Evolutionary conservation across 129 eudicot genomes (phyloP).

Genomic region (Glebionis coronaria): DNA sequence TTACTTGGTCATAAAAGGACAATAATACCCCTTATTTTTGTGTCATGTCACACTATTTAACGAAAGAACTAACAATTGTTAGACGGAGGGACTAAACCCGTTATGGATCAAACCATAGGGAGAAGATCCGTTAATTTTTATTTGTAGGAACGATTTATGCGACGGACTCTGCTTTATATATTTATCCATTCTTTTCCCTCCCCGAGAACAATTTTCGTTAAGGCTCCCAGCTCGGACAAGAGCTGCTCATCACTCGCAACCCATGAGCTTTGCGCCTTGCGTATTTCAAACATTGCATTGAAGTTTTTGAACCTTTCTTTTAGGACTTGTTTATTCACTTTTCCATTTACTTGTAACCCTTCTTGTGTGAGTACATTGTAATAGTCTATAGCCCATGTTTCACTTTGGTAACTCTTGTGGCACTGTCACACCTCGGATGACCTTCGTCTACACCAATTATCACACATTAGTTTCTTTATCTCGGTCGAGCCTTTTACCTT

Average conservation of each 20-base stretch:
- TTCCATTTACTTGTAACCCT: constrained; percentile 54
- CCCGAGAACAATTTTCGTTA: too few relatives aligned
- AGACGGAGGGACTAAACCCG: too few relatives aligned
- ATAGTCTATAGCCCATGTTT: constrained; percentile 65
- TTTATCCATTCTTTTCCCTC: too few relatives aligned
- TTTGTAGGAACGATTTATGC: too few relatives aligned
- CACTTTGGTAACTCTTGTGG: constrained; percentile 91
- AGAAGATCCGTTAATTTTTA: too few relatives aligned
- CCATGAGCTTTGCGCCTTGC: constrained; percentile 72
- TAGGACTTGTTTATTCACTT: constrained; percentile 43
- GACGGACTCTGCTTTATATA: too few relatives aligned
- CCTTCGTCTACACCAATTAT: constrained; percentile 58
- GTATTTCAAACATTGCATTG: constrained; percentile 71
- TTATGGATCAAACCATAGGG: too few relatives aligned
- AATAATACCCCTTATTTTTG: too few relatives aligned
- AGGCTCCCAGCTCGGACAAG: constrained; percentile 78
- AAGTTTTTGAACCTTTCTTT: constrained; percentile 82
- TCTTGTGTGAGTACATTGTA: constrained; percentile 60
- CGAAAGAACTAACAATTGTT: too few relatives aligned
- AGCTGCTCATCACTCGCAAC: constrained; percentile 85
- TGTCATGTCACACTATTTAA: too few relatives aligned
- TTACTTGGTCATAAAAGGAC: too few relatives aligned
- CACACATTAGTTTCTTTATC: constrained; percentile 62
- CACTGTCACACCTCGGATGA: constrained; percentile 72
- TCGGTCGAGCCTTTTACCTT: constrained; percentile 72